A percentile compares a stretch with the other conserved stretches of the same genome.
Conservation (phyloP, 768 basidiomycete genomes). For the Cystofilobasidium bisporidii region DNA sequence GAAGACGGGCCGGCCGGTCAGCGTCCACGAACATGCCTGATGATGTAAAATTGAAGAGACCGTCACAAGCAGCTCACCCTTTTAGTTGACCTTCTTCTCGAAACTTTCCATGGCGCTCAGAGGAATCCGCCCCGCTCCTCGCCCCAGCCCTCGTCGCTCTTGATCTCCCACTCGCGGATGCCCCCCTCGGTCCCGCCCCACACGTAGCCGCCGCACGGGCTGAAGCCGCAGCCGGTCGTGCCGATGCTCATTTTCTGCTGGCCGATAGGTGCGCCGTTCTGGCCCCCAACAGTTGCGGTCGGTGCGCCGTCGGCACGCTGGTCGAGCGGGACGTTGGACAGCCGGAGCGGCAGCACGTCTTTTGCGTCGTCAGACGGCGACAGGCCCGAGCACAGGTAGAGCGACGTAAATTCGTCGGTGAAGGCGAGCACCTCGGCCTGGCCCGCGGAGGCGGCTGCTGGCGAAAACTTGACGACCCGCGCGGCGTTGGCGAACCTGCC, state of each 20-base stretch:
- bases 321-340: not conserved
- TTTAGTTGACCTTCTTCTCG: no score
- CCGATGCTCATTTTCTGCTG: not conserved
- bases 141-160: constrained; percentile 4
- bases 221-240: constrained; percentile 12
- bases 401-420: constrained; percentile 19
- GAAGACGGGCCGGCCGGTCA: no score
- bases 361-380: not conserved
- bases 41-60: not conserved
- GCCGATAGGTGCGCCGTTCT: not conserved
- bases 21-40: no score
- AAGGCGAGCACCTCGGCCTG: constrained; percentile 7
- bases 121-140: constrained; percentile 2
- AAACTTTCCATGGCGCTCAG: no score
- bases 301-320: not conserved
- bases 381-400: constrained; percentile 12
- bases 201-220: constrained; percentile 18
- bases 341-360: not conserved
- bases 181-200: constrained; percentile 19
- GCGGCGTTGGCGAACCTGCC: constrained; percentile 1
- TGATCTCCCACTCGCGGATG: constrained; percentile 21
- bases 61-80: not conserved
- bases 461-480: constrained; percentile 25
- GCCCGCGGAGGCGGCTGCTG: not conserved
- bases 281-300: not conserved